Base-by-base conservation (phyloP, 305 asterid species). In the Stenogyne calaminthoides region DNA sequence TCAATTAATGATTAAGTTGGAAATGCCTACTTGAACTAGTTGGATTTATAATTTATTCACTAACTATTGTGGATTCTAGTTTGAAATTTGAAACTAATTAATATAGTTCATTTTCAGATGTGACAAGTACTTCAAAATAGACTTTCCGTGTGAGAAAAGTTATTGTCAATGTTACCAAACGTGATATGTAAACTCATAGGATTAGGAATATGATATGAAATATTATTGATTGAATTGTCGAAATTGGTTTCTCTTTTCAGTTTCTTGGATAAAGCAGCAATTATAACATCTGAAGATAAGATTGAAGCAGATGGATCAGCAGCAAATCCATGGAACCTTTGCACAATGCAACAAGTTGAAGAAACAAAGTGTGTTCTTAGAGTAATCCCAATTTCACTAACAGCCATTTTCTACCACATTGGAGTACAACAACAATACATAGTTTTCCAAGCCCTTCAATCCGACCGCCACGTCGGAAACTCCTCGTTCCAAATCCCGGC, bases 371-470 rank as follows among this genome's bases (percentile, higher is more conserved):
- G 86, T 29, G 72, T 84, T 1, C 16, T 84, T 8, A 65, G 80
- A 20, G 81, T 82, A 11, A 75, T 84, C 9, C 88, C 88, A 0
- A 52, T 84, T 54, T 82, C 81, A 5, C 70, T 84, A 42, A 55
- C 86, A 0, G 75, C 83, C 67, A 71, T 84, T 7, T 4, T 82
- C 20, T 84, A 80, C 82, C 78, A 79, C 71, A 73, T 84, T 0
- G 83, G 77, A 11, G 77, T 72, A 4, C 80, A 75, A 7, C 86
- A 75, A 36, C 84, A 79, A 29, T 84, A 82, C 80, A 29, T 77
- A 12, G 83, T 88, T 44, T 84, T 88, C 70, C 94, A 88, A 34
- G 89, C 91, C 9, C 81, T 81, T 19, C 91, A 84, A 64, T 78
- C 86, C 47, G 75, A 86, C 77, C 76, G 94, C 7, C 77, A 64